Base-by-base conservation (phyloP, 108 stramenopile genomes). In the Bacterosira constricta region DNA sequence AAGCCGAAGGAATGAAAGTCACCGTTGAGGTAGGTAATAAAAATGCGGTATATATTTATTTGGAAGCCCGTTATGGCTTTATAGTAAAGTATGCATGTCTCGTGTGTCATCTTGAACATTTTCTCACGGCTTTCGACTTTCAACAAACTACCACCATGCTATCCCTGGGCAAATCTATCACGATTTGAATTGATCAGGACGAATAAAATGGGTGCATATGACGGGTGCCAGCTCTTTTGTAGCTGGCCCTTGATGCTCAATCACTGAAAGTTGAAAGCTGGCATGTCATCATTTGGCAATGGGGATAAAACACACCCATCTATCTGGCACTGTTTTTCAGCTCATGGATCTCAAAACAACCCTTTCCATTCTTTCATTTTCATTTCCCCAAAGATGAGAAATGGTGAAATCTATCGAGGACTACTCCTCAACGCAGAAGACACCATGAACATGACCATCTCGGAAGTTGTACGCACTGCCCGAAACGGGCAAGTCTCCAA, bases 1-100 rank as follows among this genome's bases (percentile, higher is more conserved):
- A 98, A 81, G 98, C 95, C 13, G 98, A 98, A 71, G 96, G 96
- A 4, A 96, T 97, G 88, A 95, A 96, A 81, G 88, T 98, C 31
- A 98, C 98, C 3, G 96, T 93, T 10, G 98, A 98, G 90, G 88
- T 97, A 78, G 50, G 88, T 75, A 1, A 23, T 23, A 6, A 60
- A 13, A 38, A 29, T 29, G 12, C 23, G 12, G 12, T 60, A 38
- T 37, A 6, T 13, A n/a, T n/a, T n/a, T n/a, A n/a, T n/a, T n/a
- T n/a, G n/a, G n/a, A n/a, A n/a, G n/a, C n/a, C n/a, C n/a, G n/a
- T n/a, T n/a, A n/a, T n/a, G n/a, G n/a, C n/a, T n/a, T n/a, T n/a
- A n/a, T n/a, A n/a, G n/a, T n/a, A n/a, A n/a, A n/a, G n/a, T n/a
- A n/a, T n/a, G n/a, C n/a, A n/a, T n/a, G n/a, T n/a, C n/a, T n/a